Evolutionary conservation across 176 grass and related monocot genomes (phyloP).

Genomic region (Cenchrus americanus): DNA sequence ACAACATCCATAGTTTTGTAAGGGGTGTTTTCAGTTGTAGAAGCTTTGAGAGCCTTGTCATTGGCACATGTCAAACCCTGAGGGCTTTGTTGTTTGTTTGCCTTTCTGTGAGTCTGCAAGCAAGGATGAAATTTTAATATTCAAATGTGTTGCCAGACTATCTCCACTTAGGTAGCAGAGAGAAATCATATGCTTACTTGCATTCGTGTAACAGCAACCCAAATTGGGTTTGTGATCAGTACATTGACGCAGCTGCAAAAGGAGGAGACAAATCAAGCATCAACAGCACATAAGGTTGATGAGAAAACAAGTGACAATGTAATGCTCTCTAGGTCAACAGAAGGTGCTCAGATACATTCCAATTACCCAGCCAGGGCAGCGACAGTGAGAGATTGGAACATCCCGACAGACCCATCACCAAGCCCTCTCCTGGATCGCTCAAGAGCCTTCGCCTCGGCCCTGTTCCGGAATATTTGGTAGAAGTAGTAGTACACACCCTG

Average conservation of each 20-base stretch:
- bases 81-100: constrained; percentile 51
- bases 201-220: constrained; percentile 90
- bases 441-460: constrained; percentile 65
- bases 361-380: constrained; percentile 87
- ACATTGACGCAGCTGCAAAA: constrained; percentile 90
- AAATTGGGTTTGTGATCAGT: constrained; percentile 92
- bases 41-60: constrained; percentile 49
- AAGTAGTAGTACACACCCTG: constrained; percentile 98
- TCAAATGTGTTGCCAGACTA: constrained; percentile 21
- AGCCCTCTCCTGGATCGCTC: constrained; percentile 58
- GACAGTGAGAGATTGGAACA: constrained; percentile 82
- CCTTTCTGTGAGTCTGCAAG: constrained; percentile 85
- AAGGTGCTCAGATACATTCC: not conserved
- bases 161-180: not conserved
- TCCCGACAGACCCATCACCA: constrained; percentile 92
- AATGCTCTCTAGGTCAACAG: constrained; percentile 21
- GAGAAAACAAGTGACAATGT: not conserved
- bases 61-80: constrained; percentile 48
- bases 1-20: constrained; percentile 74
- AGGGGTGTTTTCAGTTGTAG: constrained; percentile 58
- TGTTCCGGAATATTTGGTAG: constrained; percentile 91
- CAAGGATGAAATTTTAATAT: constrained; percentile 18
- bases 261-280: not conserved
- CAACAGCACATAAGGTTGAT: constrained; percentile 8
- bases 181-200: constrained; percentile 58